Evolutionary conservation across 1,139 yeast species (phyloP).

Genomic region (Yamadazyma spencermartinsiae): DNA sequence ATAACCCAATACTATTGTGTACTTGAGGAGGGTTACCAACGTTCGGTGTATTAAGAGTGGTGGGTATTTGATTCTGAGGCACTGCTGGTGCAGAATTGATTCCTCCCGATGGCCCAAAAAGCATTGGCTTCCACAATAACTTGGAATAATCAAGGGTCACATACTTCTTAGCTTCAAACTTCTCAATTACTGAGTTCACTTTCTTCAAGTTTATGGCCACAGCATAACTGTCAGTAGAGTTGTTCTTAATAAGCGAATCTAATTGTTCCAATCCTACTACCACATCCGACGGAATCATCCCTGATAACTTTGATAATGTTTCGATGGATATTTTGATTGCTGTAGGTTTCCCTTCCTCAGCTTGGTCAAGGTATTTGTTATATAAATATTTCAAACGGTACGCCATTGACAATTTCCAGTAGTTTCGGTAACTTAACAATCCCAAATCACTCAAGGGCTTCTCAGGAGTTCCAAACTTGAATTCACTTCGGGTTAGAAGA

Average conservation of each 20-base stretch:
- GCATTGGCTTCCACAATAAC: conserved; percentile 77
- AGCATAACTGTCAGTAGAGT: conserved; percentile 46
- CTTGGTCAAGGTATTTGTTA: conserved; percentile 18
- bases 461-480: conserved; percentile 88
- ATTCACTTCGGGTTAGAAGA: conserved; percentile 70
- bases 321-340: conserved; percentile 48
- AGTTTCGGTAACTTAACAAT: conserved; percentile 77
- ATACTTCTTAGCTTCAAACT: conserved; percentile 61
- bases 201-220: conserved; percentile 51
- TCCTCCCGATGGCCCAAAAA: conserved; percentile 85
- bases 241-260: conserved; percentile 54
- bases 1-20: conserved; percentile 53
- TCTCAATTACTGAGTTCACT: conserved; percentile 44
- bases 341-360: conserved; percentile 7
- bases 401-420: conserved; percentile 77
- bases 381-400: conserved; percentile 34
- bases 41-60: not conserved
- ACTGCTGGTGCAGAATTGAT: conserved; percentile 57
- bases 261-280: conserved; percentile 83
- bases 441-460: conserved; percentile 91
- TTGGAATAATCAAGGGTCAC: conserved; percentile 50
- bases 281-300: conserved; percentile 87
- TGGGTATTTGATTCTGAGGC: too few species aligned
- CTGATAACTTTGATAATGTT: conserved; percentile 66
- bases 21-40: conserved; percentile 10